Evolutionary conservation across 345 rosid genomes (phyloP), one percentile per base, ranked within the genome.

Genomic region (Eucalyptus marginata): DNA sequence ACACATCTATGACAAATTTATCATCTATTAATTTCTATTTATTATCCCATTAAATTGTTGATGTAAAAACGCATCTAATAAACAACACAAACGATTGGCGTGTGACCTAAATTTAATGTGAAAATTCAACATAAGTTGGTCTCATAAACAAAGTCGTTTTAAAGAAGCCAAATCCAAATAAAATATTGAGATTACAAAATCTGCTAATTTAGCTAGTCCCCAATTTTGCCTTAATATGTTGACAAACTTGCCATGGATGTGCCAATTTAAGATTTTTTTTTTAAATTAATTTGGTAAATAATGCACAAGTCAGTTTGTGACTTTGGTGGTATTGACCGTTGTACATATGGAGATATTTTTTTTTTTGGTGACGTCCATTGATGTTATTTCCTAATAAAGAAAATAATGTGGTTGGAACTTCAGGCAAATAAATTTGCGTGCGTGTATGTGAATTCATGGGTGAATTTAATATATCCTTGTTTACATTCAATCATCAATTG

Each of bases 21-120:
- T 52, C 25, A 52, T 52, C 58, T 0, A 24, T 9, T 17, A 11
- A 20, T 5, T 20, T 20, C 0, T 24, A 40, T 76, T 7, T 6
- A 20, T 10, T 76, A 40, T 10, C 29, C 2, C 1, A 0, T 40
- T 40, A 20, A 10, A 36, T 36, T 36, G 5, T 76, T 40, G 15
- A 20, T 25, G 15, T 76, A 76, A 13, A 76, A 76, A 76, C 2
- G 0, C 47, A 40, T 1, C 4, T 11, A 20, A 43, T 43, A 76
- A 40, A 6, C 7, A 36, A 36, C 47, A 20, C 13, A 6, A 36
- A 76, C 0, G 0, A 76, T 36, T 6, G 13, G 5, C 0, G 1
- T 40, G 47, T 5, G 46, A 40, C 13, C 1, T 40, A 10, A 24
- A 76, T 76, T 76, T 0, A 11, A 40, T 12, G 20, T 36, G 14